A percentile compares a stretch with the other conserved stretches of the same genome.
These are phyloP conservation scores for Pterocarpus macrocarpus DNA, from an alignment of 306 rosid species.

Conservation along the genomic window DNA sequence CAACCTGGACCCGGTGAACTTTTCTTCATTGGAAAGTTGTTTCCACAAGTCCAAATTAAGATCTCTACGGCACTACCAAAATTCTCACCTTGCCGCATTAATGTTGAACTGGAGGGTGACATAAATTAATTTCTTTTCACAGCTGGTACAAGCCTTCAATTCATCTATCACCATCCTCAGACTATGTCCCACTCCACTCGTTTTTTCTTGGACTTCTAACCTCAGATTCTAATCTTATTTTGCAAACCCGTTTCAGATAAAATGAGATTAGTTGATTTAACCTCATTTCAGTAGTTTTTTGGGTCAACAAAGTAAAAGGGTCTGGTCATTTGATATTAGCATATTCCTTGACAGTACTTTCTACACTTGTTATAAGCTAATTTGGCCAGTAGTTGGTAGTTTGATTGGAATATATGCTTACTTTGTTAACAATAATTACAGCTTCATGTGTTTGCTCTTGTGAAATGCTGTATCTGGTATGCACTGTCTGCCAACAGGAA, in stretches of 20 bases:
- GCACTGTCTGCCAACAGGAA: conserved; percentile 55
- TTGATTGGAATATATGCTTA: conserved; percentile 30
- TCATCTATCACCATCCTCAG: neutral
- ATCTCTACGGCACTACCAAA: neutral
- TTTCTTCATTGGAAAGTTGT: neutral
- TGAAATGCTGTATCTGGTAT: neutral
- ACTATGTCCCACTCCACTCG: neutral
- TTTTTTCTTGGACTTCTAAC: neutral
- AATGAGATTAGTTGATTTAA: conserved; percentile 7
- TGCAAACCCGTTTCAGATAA: neutral
- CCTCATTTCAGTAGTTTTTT: neutral
- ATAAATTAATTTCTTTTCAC: conserved; percentile 16
- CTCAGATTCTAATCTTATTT: neutral
- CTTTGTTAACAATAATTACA: neutral
- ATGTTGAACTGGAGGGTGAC: neutral
- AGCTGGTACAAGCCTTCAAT: neutral
- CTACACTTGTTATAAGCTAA: neutral
- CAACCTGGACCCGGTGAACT: neutral
- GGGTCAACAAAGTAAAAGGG: neutral
- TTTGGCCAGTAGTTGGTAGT: conserved; percentile 23
- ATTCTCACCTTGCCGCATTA: neutral
- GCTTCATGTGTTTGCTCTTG: neutral
- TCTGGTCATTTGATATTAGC: too few species aligned
- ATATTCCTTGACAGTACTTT: neutral
- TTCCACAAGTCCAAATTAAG: neutral